A percentile compares a stretch with the other conserved stretches of the same genome.
phyloP scores from a whole-genome alignment of 129 eudicot genomes.

The Rutidosis leptorrhynchoides region DNA sequence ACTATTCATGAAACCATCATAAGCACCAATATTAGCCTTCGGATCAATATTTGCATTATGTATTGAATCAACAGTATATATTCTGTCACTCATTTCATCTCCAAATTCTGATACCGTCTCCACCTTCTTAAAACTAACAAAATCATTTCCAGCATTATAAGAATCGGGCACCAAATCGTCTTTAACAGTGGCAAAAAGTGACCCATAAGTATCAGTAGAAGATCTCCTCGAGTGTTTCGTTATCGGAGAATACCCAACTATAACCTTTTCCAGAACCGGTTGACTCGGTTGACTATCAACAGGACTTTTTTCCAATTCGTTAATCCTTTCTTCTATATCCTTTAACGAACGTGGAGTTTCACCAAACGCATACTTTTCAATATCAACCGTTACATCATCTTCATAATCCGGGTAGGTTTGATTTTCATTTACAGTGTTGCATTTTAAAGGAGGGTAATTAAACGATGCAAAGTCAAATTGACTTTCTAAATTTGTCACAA shows the following conservation, averaged over 20 bases:
- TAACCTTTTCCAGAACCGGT: slow-evolving; percentile 73
- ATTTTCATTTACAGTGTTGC: slow-evolving; percentile 58
- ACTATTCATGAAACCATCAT: slow-evolving; percentile 54
- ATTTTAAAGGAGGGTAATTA: slow-evolving; percentile 72
- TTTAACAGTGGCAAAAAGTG: slow-evolving; percentile 39
- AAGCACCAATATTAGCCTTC: slow-evolving; percentile 47
- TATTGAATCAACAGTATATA: slow-evolving; percentile 74
- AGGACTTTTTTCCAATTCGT: slow-evolving; percentile 65
- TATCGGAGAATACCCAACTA: slow-evolving; percentile 76
- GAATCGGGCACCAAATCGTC: slow-evolving; percentile 37
- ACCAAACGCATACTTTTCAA: slow-evolving; percentile 79
- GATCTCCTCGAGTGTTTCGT: slow-evolving; percentile 54
- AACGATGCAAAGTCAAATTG: slow-evolving; percentile 47
- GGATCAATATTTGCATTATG: slow-evolving; percentile 50
- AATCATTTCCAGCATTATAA: slow-evolving; percentile 21
- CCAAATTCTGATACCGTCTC: slow-evolving; percentile 65
- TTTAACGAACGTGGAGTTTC: slow-evolving; percentile 72
- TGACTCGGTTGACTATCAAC: slow-evolving; percentile 49
- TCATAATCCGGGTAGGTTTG: slow-evolving; percentile 38
- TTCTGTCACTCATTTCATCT: slow-evolving; percentile 78
- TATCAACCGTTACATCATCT: slow-evolving; percentile 52
- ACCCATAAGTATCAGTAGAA: slow-evolving; percentile 50
- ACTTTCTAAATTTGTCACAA: slow-evolving; percentile 32
- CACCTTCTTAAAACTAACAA: slow-evolving; percentile 46
- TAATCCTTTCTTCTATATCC: slow-evolving; percentile 69